Evolutionary conservation across 2,329 filamentous ascomycete species (phyloP), one percentile per base, ranked within the genome.

Genomic region (Torrubiella hemipterigena): DNA sequence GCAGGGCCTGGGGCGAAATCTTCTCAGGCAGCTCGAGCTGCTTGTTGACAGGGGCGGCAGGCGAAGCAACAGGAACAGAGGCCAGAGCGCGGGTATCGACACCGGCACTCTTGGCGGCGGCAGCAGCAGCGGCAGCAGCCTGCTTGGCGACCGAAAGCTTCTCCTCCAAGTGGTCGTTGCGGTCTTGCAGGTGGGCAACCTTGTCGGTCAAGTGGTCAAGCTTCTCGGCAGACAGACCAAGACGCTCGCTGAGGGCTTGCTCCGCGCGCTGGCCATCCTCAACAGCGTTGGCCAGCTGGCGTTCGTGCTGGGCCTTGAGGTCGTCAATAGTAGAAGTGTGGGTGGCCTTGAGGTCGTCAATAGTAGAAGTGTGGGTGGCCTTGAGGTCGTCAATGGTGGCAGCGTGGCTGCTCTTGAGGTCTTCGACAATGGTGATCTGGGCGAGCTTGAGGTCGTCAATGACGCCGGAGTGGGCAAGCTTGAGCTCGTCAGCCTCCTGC

Each of bases 1-100:
- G 81, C 19, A 98, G 71, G 6, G 91, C 91, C 56, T 96, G 89
- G 1, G 87, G 84, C 3, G 89, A 95, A 35, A 95, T 84, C 65
- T 81, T 93, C 52, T 91, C 85, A 0, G 84, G 81, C 4, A 77
- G 57, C 15, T 69, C 67, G 36, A 61, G 51, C 42, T 53, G 58
- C 17, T 54, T 47, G 25, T 56, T 51, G 38, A 55, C 48, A 17
- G 42, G 52, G 27, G 57, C 54, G 17, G 62, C 58, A 37, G 64
- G 50, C 6, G 67, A 63, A 27, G 58, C 53, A 20, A 56, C 47
- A 13, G 48, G 44, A 17, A 55, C 42, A 21, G 49, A 42, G 13
- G 52, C 49, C 4, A 55, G 48, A 17, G 54, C 44, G 13, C 48
- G 42, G 16, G 51, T 38, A 5, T 46, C 39, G 31, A 24, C 12